Percentiles rank a stretch among this genome's conserved stretches.
Evolutionary conservation across 2,329 filamentous ascomycete genomes (phyloP).

Genomic region (Pezicula neosporulosa): DNA sequence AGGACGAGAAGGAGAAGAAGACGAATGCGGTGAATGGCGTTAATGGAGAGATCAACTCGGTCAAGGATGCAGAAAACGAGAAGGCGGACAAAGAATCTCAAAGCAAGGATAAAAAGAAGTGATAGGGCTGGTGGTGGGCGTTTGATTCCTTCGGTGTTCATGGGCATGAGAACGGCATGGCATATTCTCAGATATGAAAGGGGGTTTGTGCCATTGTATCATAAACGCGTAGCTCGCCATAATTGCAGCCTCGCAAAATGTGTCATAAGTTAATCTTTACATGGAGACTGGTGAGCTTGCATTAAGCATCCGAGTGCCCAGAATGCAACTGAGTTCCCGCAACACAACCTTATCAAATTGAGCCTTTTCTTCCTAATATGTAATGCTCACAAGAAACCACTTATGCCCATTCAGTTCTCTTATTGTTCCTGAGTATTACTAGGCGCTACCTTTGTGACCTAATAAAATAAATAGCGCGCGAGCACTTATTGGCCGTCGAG

Average conservation of each 20-base stretch:
- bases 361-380: too few relatives aligned
- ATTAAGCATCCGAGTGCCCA: too few relatives aligned
- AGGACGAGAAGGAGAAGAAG: constrained; percentile 65
- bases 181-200: constrained; percentile 18
- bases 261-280: not conserved
- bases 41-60: constrained; percentile 45
- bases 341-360: too few relatives aligned
- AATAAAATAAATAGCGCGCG: too few relatives aligned
- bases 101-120: constrained; percentile 41
- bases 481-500: too few relatives aligned
- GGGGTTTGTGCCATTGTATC: constrained; percentile 26
- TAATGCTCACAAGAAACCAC: too few relatives aligned
- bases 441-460: too few relatives aligned
- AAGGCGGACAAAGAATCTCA: constrained; percentile 42
- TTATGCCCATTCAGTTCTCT: too few relatives aligned
- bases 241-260: constrained; percentile 20
- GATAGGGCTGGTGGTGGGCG: constrained; percentile 18
- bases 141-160: constrained; percentile 21
- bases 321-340: not conserved
- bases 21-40: constrained; percentile 51
- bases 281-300: not conserved
- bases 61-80: constrained; percentile 44
- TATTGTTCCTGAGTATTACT: too few relatives aligned
- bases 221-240: constrained; percentile 27
- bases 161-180: constrained; percentile 19